A percentile compares a stretch with the other conserved stretches of the same genome.
Evolutionary conservation across 352 stramenopile genomes (phyloP).

Genomic region (Hyaloperonospora brassicae): DNA sequence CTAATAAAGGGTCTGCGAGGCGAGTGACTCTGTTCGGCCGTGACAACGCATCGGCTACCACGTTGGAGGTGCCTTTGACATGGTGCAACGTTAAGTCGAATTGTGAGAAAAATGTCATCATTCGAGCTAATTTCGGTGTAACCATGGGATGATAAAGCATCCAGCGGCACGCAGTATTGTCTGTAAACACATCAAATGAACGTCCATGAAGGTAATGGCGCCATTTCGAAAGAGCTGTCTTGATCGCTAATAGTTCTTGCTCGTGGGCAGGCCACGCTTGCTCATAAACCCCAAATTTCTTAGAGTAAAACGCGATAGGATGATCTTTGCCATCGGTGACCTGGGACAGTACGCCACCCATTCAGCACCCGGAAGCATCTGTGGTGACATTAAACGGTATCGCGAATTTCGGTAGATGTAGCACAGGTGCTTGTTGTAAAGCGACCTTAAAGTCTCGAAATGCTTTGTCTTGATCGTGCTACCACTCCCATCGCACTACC

Average conservation of each 20-base stretch:
- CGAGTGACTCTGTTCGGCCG: no score
- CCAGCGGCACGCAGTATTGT: no score
- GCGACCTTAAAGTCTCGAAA: conserved; percentile 21
- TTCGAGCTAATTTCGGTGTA: no score
- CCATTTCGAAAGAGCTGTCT: no score
- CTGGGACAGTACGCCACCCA: conserved; percentile 4
- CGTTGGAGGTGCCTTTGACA: no score
- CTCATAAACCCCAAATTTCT: conserved; percentile 3
- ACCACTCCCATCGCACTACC: conserved; percentile 3
- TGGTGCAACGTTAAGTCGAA: no score
- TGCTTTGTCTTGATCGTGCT: neutral
- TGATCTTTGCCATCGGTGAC: conserved; percentile 11
- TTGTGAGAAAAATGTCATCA: no score
- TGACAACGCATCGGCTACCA: no score
- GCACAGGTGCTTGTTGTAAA: conserved; percentile 5
- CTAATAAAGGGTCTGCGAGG: no score
- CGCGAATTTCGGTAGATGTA: conserved; percentile 15
- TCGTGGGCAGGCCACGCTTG: neutral
- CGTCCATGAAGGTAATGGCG: no score
- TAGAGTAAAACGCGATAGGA: conserved; percentile 18
- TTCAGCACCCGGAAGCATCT: conserved; percentile 6
- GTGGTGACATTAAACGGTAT: conserved; percentile 7
- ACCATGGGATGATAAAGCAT: no score
- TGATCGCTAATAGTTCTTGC: neutral
- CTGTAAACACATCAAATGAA: no score